These are phyloP conservation scores for Graphilbum fragrans DNA, from an alignment of 2,329 filamentous ascomycete species.

Conservation along the genomic window DNA sequence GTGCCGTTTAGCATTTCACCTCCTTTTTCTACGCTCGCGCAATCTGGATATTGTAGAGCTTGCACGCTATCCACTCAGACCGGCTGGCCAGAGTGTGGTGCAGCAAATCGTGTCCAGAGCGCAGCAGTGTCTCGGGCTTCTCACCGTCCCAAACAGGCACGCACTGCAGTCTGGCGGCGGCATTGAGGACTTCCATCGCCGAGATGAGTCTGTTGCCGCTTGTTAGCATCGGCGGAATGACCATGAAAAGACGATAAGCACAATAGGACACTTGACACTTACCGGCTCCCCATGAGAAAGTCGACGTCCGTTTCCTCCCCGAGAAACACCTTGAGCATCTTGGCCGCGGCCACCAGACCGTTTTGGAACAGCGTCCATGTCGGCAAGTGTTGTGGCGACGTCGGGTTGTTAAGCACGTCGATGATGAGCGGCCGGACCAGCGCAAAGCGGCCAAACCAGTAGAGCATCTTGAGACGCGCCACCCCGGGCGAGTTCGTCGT, in stretches of 20 bases:
- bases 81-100: not conserved
- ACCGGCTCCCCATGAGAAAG: not conserved
- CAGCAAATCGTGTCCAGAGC: not conserved
- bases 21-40: not conserved
- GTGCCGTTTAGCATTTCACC: no score
- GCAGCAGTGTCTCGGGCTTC: not conserved
- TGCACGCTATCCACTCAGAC: slow-evolving; percentile 2
- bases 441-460: not conserved
- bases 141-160: not conserved
- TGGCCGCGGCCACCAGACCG: not conserved
- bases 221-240: no score
- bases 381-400: not conserved
- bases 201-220: not conserved
- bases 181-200: not conserved
- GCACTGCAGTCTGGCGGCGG: not conserved
- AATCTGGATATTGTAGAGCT: not conserved
- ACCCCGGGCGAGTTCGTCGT: not conserved
- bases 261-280: not conserved
- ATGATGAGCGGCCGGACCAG: not conserved
- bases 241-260: not conserved
- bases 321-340: not conserved
- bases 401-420: not conserved
- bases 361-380: not conserved
- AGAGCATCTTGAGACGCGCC: not conserved
- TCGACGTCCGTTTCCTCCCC: not conserved